phyloP scores from a whole-genome alignment of 805 yeast genomes.

The Sugiyamaella qingdaonensis region DNA sequence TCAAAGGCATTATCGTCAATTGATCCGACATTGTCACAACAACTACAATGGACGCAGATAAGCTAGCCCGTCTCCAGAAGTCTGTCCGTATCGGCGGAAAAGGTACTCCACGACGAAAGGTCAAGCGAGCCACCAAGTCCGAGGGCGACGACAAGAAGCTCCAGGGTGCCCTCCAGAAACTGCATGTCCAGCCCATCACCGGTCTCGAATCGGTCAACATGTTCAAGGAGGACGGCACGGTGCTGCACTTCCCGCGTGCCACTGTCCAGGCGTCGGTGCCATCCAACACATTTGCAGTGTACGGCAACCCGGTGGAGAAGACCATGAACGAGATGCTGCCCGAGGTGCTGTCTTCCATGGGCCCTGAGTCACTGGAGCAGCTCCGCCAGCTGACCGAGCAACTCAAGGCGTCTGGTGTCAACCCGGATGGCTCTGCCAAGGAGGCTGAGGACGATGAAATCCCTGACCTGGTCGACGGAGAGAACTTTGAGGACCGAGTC shows the following conservation, averaged over 20 bases:
- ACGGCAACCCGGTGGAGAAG: constrained; percentile 94
- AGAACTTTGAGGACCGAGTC: constrained; percentile 69
- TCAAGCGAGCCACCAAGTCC: constrained; percentile 60
- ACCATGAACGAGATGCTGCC: constrained; percentile 89
- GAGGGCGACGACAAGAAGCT: constrained; percentile 83
- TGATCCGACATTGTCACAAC: not conserved
- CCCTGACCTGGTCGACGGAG: constrained; percentile 79
- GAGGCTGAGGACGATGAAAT: constrained; percentile 49
- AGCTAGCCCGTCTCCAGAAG: constrained; percentile 79
- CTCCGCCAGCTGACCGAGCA: constrained; percentile 87
- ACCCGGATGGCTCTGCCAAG: constrained; percentile 44
- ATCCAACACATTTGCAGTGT: constrained; percentile 88
- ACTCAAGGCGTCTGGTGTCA: constrained; percentile 42
- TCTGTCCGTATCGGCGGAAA: constrained; percentile 76
- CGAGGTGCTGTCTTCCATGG: constrained; percentile 90
- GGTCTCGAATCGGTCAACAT: constrained; percentile 96
- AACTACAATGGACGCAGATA: constrained; percentile 67
- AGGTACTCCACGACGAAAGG: constrained; percentile 80
- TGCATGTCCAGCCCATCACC: constrained; percentile 82
- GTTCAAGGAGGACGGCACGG: constrained; percentile 95
- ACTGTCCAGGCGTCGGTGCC: constrained; percentile 92
- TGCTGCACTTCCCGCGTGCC: constrained; percentile 92
- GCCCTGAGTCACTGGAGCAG: constrained; percentile 86
- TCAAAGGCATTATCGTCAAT: not conserved
- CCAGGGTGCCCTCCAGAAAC: constrained; percentile 81